Evolutionary conservation across 257 asterid genomes (phyloP).

Genomic region (Euphrasia confusa): DNA sequence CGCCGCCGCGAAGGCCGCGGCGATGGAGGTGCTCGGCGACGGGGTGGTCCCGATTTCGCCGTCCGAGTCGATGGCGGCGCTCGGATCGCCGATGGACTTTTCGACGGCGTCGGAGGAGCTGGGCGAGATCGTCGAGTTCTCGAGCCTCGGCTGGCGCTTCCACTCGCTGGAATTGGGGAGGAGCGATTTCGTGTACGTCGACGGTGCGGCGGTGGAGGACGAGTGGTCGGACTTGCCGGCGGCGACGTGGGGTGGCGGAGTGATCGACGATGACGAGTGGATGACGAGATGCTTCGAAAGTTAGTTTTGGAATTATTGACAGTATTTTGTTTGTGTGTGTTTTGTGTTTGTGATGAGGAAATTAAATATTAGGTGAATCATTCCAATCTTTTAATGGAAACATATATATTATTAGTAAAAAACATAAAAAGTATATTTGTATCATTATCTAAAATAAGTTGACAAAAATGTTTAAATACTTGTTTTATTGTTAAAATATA

Average conservation of each 20-base stretch:
- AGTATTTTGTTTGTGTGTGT: background rate
- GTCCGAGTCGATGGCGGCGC: background rate
- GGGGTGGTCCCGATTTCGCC: background rate
- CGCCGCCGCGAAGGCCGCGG: constrained; percentile 81
- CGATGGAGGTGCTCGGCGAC: constrained; percentile 52
- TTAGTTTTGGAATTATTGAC: constrained; percentile 55
- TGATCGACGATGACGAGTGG: constrained; percentile 12
- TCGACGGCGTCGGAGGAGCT: constrained; percentile 45
- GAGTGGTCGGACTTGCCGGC: constrained; percentile 48
- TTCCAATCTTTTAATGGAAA: too few relatives aligned
- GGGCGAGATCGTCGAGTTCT: constrained; percentile 67
- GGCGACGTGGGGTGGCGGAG: too few relatives aligned
- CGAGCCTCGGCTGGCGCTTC: constrained; percentile 45
- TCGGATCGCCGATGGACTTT: constrained; percentile 33
- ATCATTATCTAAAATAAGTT: too few relatives aligned
- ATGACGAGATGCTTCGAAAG: constrained; percentile 33
- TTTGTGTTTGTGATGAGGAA: too few relatives aligned
- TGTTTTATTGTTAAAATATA: too few relatives aligned
- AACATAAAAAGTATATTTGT: too few relatives aligned
- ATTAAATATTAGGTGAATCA: too few relatives aligned
- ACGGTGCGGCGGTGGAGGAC: constrained; percentile 30
- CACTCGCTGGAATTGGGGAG: constrained; percentile 27
- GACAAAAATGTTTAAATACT: too few relatives aligned
- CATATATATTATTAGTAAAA: too few relatives aligned
- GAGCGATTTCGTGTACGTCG: constrained; percentile 45